Evolutionary conservation across 768 basidiomycete genomes (phyloP).

Genomic region (Russula sp.): DNA sequence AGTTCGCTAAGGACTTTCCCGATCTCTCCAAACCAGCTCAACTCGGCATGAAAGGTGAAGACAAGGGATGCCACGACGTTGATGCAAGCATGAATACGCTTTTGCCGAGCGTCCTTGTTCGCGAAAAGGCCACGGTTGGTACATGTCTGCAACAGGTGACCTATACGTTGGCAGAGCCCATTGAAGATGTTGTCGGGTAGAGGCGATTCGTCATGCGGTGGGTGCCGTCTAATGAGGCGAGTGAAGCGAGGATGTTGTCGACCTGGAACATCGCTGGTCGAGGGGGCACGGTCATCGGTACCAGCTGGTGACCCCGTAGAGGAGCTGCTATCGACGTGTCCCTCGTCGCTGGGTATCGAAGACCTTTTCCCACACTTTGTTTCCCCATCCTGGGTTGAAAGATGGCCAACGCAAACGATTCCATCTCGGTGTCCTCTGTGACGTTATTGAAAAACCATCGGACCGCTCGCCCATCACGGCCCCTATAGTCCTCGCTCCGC

Average conservation of each 20-base stretch:
- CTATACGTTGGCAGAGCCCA: background rate
- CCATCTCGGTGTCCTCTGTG: background rate
- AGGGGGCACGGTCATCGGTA: too few species aligned
- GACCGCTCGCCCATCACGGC: conserved; percentile 2
- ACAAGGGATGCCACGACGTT: conserved; percentile 1
- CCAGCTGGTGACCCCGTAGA: too few species aligned
- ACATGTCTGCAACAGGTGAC: background rate
- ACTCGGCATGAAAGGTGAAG: background rate
- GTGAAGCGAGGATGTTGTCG: too few species aligned
- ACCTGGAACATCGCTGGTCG: background rate
- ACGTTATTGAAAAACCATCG: conserved; percentile 4
- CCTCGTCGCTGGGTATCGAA: background rate
- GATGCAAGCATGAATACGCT: background rate
- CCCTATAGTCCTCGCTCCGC: background rate
- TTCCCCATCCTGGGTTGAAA: conserved; percentile 7
- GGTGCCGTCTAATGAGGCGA: background rate
- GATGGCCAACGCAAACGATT: conserved; percentile 6
- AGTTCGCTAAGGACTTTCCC: background rate
- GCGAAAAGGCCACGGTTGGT: background rate
- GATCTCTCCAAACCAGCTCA: background rate
- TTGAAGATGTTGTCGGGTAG: background rate
- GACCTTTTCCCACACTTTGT: conserved; percentile 5
- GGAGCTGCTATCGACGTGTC: too few species aligned
- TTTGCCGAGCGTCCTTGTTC: background rate
- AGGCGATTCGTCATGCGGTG: background rate